A percentile compares a stretch with the other conserved stretches of the same genome.
phyloP scores from a whole-genome alignment of 805 yeast species.

The Priceomyces medius region DNA sequence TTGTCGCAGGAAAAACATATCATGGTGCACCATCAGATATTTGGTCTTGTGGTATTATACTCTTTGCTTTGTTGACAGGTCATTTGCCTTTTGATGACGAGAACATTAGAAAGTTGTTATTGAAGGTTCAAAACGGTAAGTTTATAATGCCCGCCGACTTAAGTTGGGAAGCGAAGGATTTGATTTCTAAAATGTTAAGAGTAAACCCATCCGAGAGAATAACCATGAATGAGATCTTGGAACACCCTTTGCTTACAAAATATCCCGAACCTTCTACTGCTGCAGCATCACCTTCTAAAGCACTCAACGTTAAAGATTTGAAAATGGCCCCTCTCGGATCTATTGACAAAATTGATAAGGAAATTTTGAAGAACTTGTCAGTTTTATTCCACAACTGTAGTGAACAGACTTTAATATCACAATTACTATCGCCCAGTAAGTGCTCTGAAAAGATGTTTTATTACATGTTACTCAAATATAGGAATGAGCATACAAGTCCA shows the following conservation, averaged over 20 bases:
- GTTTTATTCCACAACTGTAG: constrained; percentile 81
- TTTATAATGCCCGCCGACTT: constrained; percentile 70
- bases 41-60: constrained; percentile 85
- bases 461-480: constrained; percentile 68
- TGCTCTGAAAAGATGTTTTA: constrained; percentile 81
- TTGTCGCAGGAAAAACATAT: constrained; percentile 72
- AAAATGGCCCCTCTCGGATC: constrained; percentile 36
- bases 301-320: constrained; percentile 22
- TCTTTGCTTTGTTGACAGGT: constrained; percentile 77
- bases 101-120: constrained; percentile 63
- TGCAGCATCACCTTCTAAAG: constrained; percentile 19
- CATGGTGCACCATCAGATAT: constrained; percentile 86
- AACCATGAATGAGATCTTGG: constrained; percentile 61
- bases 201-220: constrained; percentile 73
- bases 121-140: constrained; percentile 75
- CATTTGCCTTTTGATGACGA: constrained; percentile 84
- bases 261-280: constrained; percentile 49
- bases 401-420: constrained; percentile 48
- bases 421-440: constrained; percentile 54
- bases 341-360: constrained; percentile 61
- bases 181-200: constrained; percentile 62
- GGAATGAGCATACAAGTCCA: constrained; percentile 57
- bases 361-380: constrained; percentile 71
- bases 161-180: constrained; percentile 63
- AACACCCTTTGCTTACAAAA: constrained; percentile 61